A percentile compares a stretch with the other conserved stretches of the same genome.
phyloP scores from a whole-genome alignment of 2,329 filamentous ascomycete species.

The Trichoderma endophyticum region DNA sequence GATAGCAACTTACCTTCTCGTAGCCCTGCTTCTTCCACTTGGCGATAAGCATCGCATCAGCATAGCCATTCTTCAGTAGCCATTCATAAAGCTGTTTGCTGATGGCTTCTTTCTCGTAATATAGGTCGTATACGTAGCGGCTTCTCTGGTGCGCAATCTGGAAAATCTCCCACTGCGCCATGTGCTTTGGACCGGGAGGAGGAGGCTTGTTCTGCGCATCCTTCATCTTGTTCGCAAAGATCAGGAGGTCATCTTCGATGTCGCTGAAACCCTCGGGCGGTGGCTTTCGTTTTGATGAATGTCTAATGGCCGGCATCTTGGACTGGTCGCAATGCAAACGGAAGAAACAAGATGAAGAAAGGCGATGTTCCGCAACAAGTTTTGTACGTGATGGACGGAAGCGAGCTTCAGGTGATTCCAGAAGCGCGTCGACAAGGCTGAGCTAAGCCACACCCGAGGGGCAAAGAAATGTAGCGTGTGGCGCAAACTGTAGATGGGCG shows the following conservation, averaged over 20 bases:
- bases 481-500: constrained; percentile 25
- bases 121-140: constrained; percentile 94
- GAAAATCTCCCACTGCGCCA: constrained; percentile 95
- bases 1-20: constrained; percentile 68
- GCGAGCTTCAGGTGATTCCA: neutral
- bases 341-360: neutral
- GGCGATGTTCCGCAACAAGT: neutral
- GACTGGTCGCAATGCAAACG: neutral
- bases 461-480: constrained; percentile 19
- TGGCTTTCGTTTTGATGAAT: constrained; percentile 72
- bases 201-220: constrained; percentile 88
- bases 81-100: constrained; percentile 90
- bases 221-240: constrained; percentile 90
- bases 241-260: constrained; percentile 80
- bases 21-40: constrained; percentile 99
- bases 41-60: constrained; percentile 90
- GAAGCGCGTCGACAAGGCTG: constrained; percentile 15
- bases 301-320: constrained; percentile 73
- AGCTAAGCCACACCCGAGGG: constrained; percentile 21
- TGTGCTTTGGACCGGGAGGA: constrained; percentile 76
- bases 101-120: constrained; percentile 97
- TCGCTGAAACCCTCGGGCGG: constrained; percentile 84
- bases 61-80: constrained; percentile 94
- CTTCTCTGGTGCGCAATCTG: constrained; percentile 91
- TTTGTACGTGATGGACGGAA: neutral